Conservation (phyloP, 2,329 filamentous ascomycete genomes). For the Decorospora gaudefroyi region DNA sequence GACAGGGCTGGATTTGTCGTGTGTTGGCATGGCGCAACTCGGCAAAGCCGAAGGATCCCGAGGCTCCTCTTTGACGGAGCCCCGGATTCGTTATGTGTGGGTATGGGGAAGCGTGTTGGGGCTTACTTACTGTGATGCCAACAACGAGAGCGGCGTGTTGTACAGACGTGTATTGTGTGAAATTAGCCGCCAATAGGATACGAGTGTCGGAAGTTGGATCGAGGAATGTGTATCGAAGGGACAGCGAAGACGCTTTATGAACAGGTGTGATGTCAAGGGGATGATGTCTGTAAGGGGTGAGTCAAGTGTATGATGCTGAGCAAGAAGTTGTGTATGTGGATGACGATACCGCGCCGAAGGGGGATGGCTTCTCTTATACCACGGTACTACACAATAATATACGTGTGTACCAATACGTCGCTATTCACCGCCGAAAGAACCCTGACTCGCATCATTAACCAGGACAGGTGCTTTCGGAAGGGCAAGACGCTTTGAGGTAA, state of each 20-base stretch:
- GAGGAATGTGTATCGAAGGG: background rate
- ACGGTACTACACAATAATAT: conserved; percentile 10
- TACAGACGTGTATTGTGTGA: conserved; percentile 21
- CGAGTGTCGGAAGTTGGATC: conserved; percentile 12
- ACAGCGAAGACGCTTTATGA: conserved; percentile 14
- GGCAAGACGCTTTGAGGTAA: conserved; percentile 33
- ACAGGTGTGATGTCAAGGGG: conserved; percentile 6
- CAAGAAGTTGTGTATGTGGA: conserved; percentile 14
- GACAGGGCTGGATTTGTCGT: conserved; percentile 37
- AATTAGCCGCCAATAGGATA: conserved; percentile 27
- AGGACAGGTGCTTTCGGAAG: conserved; percentile 16
- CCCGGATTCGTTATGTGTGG: conserved; percentile 27
- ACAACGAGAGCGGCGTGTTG: conserved; percentile 22
- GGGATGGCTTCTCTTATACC: conserved; percentile 34
- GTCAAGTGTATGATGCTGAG: conserved; percentile 7
- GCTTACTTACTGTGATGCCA: conserved; percentile 38
- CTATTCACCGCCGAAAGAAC: conserved; percentile 28
- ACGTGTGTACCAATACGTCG: conserved; percentile 5
- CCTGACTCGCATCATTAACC: conserved; percentile 37
- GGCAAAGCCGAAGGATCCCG: conserved; percentile 22
- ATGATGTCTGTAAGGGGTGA: conserved; percentile 13
- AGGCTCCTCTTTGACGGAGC: conserved; percentile 27
- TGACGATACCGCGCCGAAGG: conserved; percentile 21
- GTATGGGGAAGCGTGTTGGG: conserved; percentile 31
- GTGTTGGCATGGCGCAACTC: conserved; percentile 35